Conservation (phyloP, 192 early-diverging fungal genomes). For the Rhizophagus prolifer region DNA sequence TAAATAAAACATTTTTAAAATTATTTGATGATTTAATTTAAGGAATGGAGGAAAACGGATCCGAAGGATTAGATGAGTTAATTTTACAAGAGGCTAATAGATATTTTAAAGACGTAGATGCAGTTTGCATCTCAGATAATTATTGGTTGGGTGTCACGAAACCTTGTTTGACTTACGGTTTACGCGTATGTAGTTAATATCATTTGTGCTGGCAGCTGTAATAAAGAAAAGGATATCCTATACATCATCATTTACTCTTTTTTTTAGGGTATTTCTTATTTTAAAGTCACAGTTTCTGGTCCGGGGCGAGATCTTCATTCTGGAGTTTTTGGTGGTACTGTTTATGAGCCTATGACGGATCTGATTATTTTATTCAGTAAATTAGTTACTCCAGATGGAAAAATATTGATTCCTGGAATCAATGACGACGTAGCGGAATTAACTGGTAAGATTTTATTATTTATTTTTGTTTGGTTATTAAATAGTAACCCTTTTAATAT, state of each 20-base stretch:
- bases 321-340: constrained; percentile 91
- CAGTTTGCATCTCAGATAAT: constrained; percentile 97
- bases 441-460: constrained; percentile 47
- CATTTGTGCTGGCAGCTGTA: neutral
- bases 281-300: constrained; percentile 68
- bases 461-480: neutral
- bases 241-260: neutral
- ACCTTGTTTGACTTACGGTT: constrained; percentile 97
- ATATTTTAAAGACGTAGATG: constrained; percentile 91
- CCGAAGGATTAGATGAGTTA: constrained; percentile 91
- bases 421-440: constrained; percentile 87
- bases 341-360: constrained; percentile 99
- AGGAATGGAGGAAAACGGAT: constrained; percentile 73
- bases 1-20: neutral
- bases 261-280: constrained; percentile 56
- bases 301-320: constrained; percentile 93
- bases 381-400: constrained; percentile 81
- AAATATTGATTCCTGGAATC: constrained; percentile 90
- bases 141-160: constrained; percentile 97
- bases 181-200: constrained; percentile 56
- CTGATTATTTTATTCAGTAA: constrained; percentile 78
- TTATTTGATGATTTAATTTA: neutral
- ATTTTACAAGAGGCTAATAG: constrained; percentile 83
- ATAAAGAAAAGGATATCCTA: neutral
- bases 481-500: neutral